Percentiles rank a stretch among this genome's conserved stretches.
Evolutionary conservation across 1,284 basidiomycete genomes (phyloP).

Genomic region (Mycena citricolor): DNA sequence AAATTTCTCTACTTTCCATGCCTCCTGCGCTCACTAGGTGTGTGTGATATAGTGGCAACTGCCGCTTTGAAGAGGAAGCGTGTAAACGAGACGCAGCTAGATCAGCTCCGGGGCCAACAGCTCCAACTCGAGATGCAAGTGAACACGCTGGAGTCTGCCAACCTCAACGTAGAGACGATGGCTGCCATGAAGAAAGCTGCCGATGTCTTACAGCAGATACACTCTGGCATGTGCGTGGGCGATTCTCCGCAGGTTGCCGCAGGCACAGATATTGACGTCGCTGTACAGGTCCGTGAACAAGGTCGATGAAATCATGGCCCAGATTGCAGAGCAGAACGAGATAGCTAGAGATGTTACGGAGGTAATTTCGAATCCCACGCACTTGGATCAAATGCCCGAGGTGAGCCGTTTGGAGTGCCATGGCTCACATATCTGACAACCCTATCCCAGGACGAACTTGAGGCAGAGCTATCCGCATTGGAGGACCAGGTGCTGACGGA

Average conservation of each 20-base stretch:
- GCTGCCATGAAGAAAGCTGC: slow-evolving; percentile 96
- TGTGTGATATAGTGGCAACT: slow-evolving; percentile 64
- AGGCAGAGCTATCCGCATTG: slow-evolving; percentile 83
- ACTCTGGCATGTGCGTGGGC: slow-evolving; percentile 80
- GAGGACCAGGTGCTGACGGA: slow-evolving; percentile 93
- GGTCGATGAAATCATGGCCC: slow-evolving; percentile 91
- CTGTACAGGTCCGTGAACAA: slow-evolving; percentile 78
- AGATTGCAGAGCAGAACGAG: slow-evolving; percentile 91
- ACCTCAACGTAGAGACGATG: slow-evolving; percentile 99
- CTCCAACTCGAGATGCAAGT: slow-evolving; percentile 97
- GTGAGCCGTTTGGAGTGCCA: slow-evolving; percentile 41
- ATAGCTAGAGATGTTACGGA: slow-evolving; percentile 95
- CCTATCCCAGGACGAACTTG: slow-evolving; percentile 71
- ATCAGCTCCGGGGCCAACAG: slow-evolving; percentile 83
- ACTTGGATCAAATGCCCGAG: slow-evolving; percentile 71
- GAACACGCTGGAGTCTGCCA: slow-evolving; percentile 96
- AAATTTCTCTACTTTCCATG: slow-evolving; percentile 7
- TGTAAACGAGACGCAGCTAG: slow-evolving; percentile 85
- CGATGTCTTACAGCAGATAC: slow-evolving; percentile 89
- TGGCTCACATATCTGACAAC: slow-evolving; percentile 5
- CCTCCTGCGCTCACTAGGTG: slow-evolving; percentile 1
- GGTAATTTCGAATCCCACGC: slow-evolving; percentile 84
- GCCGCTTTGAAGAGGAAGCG: slow-evolving; percentile 97
- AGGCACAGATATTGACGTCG: background rate
- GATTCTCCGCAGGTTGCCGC: slow-evolving; percentile 15